phyloP scores from a whole-genome alignment of 208 protist species.

The Porcisia hertigi region DNA sequence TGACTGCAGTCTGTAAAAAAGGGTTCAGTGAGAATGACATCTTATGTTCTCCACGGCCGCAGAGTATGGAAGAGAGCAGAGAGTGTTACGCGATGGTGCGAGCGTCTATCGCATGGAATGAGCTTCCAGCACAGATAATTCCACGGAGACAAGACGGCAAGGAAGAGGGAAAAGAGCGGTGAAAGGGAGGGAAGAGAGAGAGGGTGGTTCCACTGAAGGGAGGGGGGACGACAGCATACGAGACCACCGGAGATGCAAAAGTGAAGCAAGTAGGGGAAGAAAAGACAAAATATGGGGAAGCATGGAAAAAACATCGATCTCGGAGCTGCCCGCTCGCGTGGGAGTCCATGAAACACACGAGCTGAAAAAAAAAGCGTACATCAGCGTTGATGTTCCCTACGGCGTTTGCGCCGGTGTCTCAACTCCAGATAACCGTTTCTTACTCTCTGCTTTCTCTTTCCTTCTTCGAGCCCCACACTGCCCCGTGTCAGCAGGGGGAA shows the following conservation, averaged over 20 bases:
- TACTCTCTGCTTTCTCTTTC: not conserved
- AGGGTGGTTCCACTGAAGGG: not conserved
- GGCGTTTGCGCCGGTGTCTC: not conserved
- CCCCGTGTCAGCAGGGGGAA: not conserved
- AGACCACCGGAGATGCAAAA: no score
- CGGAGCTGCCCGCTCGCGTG: not conserved
- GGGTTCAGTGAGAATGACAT: constrained; percentile 9
- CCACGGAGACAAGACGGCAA: not conserved
- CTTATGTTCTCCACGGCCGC: not conserved
- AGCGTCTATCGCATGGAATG: not conserved
- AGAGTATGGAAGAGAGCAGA: not conserved
- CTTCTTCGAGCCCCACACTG: not conserved
- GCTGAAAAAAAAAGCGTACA: not conserved
- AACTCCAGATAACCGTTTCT: not conserved
- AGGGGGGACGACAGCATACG: not conserved
- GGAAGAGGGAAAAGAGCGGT: constrained; percentile 6
- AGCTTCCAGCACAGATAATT: not conserved
- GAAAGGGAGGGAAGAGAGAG: not conserved
- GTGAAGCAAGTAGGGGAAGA: not conserved
- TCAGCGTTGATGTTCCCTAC: no score
- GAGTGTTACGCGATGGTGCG: not conserved
- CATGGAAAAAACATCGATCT: not conserved
- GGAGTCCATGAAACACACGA: not conserved
- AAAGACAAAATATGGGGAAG: not conserved
- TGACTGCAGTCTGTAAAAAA: constrained; percentile 44